Evolutionary conservation across 164 flowering plant species (phyloP), one percentile per base, ranked within the genome.

Genomic region (Chimonanthus praecox): DNA sequence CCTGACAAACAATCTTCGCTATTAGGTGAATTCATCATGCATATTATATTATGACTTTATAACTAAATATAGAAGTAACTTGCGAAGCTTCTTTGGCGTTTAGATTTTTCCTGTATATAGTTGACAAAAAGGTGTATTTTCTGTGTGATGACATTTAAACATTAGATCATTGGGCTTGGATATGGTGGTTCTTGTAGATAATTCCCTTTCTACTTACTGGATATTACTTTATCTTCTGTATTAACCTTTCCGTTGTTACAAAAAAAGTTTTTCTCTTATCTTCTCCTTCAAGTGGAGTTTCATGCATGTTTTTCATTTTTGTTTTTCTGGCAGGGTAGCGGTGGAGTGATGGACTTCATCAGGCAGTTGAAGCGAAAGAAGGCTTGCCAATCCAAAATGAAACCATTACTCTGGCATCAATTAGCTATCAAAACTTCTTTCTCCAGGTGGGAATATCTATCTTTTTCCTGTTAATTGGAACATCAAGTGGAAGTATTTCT

Each of bases 301-400:
- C 73, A 45, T 80, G 72, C 15, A 69, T 50, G 45, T 20, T 62
- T 46, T 6, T 67, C 9, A 47, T 49, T 70, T 44, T 54, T 3
- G 9, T 78, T 6, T 54, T 68, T 68, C 18, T 72, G 73, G 68
- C 80, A 93, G 99, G 98, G 98, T 61, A 87, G 75, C 82, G 99
- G 78, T 96, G 99, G 99, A 93, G 97, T 84, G 99, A 96, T 85
- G 99, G 98, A 68, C 98, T 96, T 82, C 99, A 96, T 80, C 99
- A 96, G 84, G 99, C 99, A 49, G 98, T 96, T 77, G 99, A 96
- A 88, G 99, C 99, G 78, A 96, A 96, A 87, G 99, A 96, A 85
- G 91, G 91, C 67, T 73, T 96, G 83, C 98, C 98, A 60, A 91
- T 96, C 78, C 99, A 96, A 79, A 94, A 90, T 81, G 99, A 95